Evolutionary conservation across 169 alveolate species (phyloP).

Genomic region (Cryptosporidium meleagridis): DNA sequence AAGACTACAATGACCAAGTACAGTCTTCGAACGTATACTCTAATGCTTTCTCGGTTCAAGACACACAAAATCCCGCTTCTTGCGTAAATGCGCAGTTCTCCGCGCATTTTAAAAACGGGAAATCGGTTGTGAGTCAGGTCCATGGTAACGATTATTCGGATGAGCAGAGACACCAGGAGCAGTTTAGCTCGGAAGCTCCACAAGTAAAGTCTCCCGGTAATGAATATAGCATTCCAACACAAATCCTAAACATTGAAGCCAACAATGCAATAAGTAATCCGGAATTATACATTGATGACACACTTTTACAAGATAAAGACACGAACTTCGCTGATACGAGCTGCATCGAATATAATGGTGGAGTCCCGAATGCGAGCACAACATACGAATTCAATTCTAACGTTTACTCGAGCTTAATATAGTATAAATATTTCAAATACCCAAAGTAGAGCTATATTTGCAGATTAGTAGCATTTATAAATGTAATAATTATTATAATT

Average conservation of each 20-base stretch:
- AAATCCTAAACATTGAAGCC: neutral
- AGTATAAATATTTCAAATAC: neutral
- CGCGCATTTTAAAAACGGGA: neutral
- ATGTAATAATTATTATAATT: neutral
- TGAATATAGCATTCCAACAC: neutral
- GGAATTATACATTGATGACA: neutral
- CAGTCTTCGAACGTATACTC: neutral
- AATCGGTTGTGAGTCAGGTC: neutral
- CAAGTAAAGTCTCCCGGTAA: neutral
- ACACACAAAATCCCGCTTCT: neutral
- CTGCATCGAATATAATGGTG: neutral
- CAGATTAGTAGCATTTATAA: neutral
- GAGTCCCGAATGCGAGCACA: neutral
- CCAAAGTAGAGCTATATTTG: neutral
- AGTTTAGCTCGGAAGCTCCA: neutral
- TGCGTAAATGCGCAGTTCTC: neutral
- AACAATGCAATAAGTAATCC: neutral
- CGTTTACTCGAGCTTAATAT: slow-evolving; percentile 9
- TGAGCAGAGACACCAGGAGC: neutral
- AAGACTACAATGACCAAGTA: neutral
- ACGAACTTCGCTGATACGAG: neutral
- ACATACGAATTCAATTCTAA: slow-evolving; percentile 12
- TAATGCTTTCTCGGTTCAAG: neutral
- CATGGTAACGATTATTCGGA: neutral
- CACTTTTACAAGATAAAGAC: neutral